phyloP scores from a whole-genome alignment of 495 filamentous ascomycete species.

The Jackrogersella minutella region DNA sequence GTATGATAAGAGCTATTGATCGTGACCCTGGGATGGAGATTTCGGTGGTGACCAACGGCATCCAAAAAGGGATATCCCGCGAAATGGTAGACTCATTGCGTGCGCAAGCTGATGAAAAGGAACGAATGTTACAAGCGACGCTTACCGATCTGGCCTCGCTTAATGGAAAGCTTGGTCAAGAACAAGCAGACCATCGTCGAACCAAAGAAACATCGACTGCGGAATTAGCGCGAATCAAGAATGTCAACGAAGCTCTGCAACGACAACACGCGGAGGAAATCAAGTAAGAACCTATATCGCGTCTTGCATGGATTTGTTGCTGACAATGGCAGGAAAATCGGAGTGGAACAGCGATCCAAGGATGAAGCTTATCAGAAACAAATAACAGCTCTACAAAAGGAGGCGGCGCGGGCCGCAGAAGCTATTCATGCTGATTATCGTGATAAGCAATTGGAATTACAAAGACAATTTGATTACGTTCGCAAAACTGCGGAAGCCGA shows the following conservation, averaged over 20 bases:
- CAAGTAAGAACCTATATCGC: constrained; percentile 25
- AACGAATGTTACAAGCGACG: constrained; percentile 70
- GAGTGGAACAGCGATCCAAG: constrained; percentile 33
- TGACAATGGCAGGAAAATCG: constrained; percentile 43
- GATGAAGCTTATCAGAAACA: constrained; percentile 37
- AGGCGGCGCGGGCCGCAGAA: constrained; percentile 31
- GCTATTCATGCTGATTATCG: constrained; percentile 48
- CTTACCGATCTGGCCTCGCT: constrained; percentile 72
- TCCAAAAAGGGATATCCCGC: constrained; percentile 83
- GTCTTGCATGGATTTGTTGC: neutral
- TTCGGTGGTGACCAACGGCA: constrained; percentile 75
- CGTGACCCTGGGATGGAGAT: constrained; percentile 89
- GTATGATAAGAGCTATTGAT: constrained; percentile 85
- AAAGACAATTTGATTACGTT: constrained; percentile 53
- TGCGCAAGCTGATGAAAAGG: constrained; percentile 76
- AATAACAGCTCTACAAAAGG: constrained; percentile 31
- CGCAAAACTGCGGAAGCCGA: constrained; percentile 52
- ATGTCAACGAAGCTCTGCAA: constrained; percentile 75
- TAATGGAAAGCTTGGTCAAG: constrained; percentile 76
- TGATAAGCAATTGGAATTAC: constrained; percentile 59
- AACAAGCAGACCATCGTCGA: constrained; percentile 75
- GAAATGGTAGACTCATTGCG: constrained; percentile 85
- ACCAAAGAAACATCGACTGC: constrained; percentile 71
- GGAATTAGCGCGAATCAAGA: constrained; percentile 70
- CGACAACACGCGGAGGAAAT: constrained; percentile 67